Conservation (phyloP, 257 asterid species). For the Plantago ovata region DNA sequence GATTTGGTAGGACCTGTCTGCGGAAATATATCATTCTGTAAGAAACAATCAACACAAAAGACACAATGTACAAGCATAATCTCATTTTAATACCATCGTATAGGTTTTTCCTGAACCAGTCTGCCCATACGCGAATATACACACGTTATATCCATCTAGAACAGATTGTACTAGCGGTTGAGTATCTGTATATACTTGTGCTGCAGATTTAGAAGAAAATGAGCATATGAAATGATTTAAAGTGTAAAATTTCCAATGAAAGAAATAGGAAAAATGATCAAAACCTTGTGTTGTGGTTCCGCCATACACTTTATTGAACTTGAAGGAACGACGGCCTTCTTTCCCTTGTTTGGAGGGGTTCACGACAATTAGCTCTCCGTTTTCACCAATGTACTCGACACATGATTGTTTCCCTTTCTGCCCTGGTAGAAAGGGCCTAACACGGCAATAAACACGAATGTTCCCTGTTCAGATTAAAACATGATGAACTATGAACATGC, state of each 20-base stretch:
- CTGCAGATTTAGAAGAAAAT: constrained; percentile 36
- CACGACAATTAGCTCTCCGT: constrained; percentile 65
- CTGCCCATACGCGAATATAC: constrained; percentile 96
- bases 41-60: constrained; percentile 16
- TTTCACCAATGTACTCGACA: constrained; percentile 72
- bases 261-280: constrained; percentile 6
- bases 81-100: constrained; percentile 66
- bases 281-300: constrained; percentile 86
- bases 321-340: constrained; percentile 85
- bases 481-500: constrained; percentile 15
- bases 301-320: constrained; percentile 73
- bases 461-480: constrained; percentile 54
- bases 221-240: background rate
- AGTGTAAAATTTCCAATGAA: background rate
- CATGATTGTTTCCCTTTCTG: constrained; percentile 67
- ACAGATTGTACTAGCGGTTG: constrained; percentile 91
- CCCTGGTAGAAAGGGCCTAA: constrained; percentile 88
- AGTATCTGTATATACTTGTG: constrained; percentile 70
- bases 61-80: background rate
- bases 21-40: constrained; percentile 18
- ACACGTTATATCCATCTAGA: constrained; percentile 90
- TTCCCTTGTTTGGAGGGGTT: constrained; percentile 90
- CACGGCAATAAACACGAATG: constrained; percentile 88
- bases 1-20: constrained; percentile 93
- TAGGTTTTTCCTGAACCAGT: constrained; percentile 97